Conservation (phyloP, 140 eudicot genomes). For the Senecio squalidus region DNA sequence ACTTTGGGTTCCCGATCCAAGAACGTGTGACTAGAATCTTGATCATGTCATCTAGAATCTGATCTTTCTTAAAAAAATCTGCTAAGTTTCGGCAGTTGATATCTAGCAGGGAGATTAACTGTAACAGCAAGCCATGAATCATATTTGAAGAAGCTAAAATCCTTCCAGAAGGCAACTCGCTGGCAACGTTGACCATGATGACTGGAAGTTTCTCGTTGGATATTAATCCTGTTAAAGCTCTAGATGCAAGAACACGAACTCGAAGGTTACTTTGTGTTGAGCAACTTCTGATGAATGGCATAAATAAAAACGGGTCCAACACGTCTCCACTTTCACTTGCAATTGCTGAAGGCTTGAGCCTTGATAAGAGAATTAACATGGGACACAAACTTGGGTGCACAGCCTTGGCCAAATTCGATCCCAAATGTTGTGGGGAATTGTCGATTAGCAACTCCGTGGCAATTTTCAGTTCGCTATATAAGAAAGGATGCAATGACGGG, state of each 20-base stretch:
- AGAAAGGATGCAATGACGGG: conserved; percentile 77
- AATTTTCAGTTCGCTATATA: conserved; percentile 65
- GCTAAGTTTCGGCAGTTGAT: conserved; percentile 64
- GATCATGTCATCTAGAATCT: conserved; percentile 52
- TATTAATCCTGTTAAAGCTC: conserved; percentile 71
- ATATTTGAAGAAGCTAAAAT: conserved; percentile 45
- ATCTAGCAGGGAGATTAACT: conserved; percentile 71
- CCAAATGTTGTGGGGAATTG: conserved; percentile 34
- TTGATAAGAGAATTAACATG: conserved; percentile 75
- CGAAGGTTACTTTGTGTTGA: conserved; percentile 87
- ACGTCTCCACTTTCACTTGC: conserved; percentile 70
- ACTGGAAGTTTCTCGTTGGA: conserved; percentile 74
- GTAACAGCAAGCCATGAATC: conserved; percentile 79
- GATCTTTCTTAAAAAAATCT: conserved; percentile 50
- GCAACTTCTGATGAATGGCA: conserved; percentile 87
- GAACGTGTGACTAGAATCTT: conserved; percentile 45
- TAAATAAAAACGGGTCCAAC: conserved; percentile 76
- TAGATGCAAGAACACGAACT: conserved; percentile 90
- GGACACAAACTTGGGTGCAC: conserved; percentile 99
- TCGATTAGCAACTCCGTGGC: conserved; percentile 70
- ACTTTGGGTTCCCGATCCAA: conserved; percentile 60
- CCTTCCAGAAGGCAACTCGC: conserved; percentile 49
- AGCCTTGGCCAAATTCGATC: conserved; percentile 56
- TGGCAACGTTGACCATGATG: conserved; percentile 50
- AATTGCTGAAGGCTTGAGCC: conserved; percentile 91